Base-by-base conservation (phyloP, 2,329 filamentous ascomycete species). In the Fusarium tjaetaba region DNA sequence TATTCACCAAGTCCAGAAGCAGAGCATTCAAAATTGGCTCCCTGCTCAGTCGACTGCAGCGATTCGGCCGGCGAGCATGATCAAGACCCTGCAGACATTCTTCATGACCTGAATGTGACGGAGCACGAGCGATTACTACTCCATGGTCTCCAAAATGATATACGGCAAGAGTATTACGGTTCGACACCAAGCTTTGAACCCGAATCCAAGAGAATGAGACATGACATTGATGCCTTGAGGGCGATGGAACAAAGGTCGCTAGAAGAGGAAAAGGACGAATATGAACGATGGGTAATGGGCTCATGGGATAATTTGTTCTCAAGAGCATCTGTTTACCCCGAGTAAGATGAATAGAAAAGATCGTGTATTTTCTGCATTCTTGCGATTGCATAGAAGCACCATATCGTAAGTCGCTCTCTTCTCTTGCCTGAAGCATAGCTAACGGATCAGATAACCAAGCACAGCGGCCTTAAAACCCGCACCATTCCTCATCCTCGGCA, bases 361-460 rank as follows among this genome's bases (percentile, higher is more conserved):
- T 24, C 0, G 2, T 4, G 2, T 10, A 14, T 11, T 10, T 18
- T 18, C 15, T 20, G 7, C 2, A 11, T 20, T 24, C 7, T 10
- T 10, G 7, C 0, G 24, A 1, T 20, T 7, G 11, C 2, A 20
- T 13, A 16, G 5, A 5, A 11, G n/a, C 14, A 2, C 4, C 8
- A 3, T 20, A 4, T 7, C 3, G 30, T 24, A 5, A 20, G n/a
- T 2, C 9, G 2, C 1, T 3, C 8, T 24, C 9, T 20, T 2
- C 0, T 24, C 2, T 14, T 5, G 6, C 2, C 4, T 20, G 5
- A 20, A 11, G 2, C 4, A 1, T 34, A 5, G 16, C 30, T 51
- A 9, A 51, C 4, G 5, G 0, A 5, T 24, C 2, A 7, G 0
- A 24, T 14, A 15, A 6, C 11, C 9, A 3, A 11, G 7, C 6